Percentiles rank a stretch among this genome's conserved stretches.
Conservation (phyloP, 768 basidiomycete genomes). For the Boletus sp. region DNA sequence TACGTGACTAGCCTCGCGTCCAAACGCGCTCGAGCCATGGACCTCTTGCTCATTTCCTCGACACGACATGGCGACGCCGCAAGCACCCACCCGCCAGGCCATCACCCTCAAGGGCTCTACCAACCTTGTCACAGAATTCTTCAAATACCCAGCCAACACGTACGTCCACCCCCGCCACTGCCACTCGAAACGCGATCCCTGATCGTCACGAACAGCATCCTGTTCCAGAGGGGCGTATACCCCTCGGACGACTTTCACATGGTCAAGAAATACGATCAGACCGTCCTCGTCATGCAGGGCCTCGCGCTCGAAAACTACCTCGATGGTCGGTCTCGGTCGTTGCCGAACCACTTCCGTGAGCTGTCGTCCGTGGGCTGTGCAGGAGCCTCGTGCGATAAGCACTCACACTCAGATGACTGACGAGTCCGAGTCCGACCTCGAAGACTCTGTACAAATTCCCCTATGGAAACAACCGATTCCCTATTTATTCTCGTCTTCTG, state of each 20-base stretch:
- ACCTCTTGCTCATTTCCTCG: background rate
- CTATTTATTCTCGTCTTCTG: too few relatives aligned
- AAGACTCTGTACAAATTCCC: too few relatives aligned
- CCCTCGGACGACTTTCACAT: constrained; percentile 98
- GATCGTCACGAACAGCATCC: constrained; percentile 56
- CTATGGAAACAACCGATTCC: too few relatives aligned
- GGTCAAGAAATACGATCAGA: constrained; percentile 99
- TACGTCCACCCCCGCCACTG: constrained; percentile 46
- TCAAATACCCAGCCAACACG: constrained; percentile 99
- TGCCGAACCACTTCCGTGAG: too few relatives aligned
- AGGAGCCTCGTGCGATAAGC: too few relatives aligned
- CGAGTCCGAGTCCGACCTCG: too few relatives aligned
- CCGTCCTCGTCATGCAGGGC: constrained; percentile 92
- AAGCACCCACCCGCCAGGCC: constrained; percentile 58
- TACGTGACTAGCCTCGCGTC: background rate
- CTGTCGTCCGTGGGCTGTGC: too few relatives aligned
- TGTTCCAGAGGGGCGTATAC: constrained; percentile 96
- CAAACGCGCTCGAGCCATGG: background rate
- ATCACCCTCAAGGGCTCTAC: constrained; percentile 97
- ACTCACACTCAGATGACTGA: too few relatives aligned
- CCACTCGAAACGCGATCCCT: background rate
- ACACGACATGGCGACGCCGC: constrained; percentile 42
- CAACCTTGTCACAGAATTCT: constrained; percentile 93
- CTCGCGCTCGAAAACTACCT: constrained; percentile 91
- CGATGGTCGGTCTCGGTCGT: too few relatives aligned